Percentiles rank a stretch among this genome's conserved stretches.
Conservation (phyloP, 2,329 filamentous ascomycete species). For the Sporothrix brunneoviolacea region DNA sequence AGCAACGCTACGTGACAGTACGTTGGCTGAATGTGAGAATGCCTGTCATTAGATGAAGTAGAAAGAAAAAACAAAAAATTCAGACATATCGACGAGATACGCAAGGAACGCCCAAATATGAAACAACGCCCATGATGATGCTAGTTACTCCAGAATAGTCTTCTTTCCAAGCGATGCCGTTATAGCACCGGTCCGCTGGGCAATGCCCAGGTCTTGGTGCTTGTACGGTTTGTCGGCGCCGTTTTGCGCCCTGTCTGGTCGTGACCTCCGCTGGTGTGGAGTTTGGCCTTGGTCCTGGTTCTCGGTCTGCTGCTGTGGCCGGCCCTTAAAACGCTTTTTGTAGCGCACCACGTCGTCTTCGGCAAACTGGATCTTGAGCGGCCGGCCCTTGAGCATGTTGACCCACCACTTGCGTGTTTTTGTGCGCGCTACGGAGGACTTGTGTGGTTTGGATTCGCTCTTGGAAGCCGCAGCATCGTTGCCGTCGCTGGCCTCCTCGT, state of each 20-base stretch:
- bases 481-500: constrained; percentile 27
- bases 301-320: constrained; percentile 36
- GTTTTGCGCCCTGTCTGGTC: constrained; percentile 6
- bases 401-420: constrained; percentile 73
- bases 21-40: too few species aligned
- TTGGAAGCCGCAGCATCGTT: constrained; percentile 2
- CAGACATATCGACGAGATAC: too few species aligned
- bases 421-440: constrained; percentile 33
- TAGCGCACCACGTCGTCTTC: constrained; percentile 86
- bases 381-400: constrained; percentile 72
- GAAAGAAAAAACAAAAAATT: neutral
- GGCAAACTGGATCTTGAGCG: constrained; percentile 83
- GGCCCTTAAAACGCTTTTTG: constrained; percentile 85
- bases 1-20: too few species aligned
- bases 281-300: too few species aligned
- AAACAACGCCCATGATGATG: neutral
- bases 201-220: constrained; percentile 41
- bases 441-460: too few species aligned
- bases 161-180: constrained; percentile 75
- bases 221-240: constrained; percentile 26
- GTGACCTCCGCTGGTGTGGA: constrained; percentile 22
- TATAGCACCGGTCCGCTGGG: constrained; percentile 70
- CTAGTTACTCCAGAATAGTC: constrained; percentile 63
- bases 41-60: too few species aligned
- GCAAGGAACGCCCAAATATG: neutral